Conservation (phyloP, 139 green algal genomes). For the Micractinium sp. region DNA sequence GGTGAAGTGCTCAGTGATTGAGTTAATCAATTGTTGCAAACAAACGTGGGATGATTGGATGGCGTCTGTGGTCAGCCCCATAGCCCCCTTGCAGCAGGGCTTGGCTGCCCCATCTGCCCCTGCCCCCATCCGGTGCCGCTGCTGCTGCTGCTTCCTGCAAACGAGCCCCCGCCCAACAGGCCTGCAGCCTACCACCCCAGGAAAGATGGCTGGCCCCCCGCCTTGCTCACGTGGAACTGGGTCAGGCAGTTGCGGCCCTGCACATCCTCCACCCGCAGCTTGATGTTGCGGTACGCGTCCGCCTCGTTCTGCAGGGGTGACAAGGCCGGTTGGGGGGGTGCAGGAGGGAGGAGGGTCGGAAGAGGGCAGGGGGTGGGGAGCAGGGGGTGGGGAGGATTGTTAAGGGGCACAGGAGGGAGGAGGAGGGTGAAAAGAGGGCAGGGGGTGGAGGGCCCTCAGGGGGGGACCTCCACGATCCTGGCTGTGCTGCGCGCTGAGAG, state of each 20-base stretch:
- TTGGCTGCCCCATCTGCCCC: background rate
- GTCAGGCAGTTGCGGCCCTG: constrained; percentile 96
- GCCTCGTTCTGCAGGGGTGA: constrained; percentile 91
- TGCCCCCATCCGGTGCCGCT: too few relatives aligned
- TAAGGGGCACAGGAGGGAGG: background rate
- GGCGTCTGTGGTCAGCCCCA: background rate
- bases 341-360: background rate
- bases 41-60: background rate
- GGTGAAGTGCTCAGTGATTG: background rate
- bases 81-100: background rate
- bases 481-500: too few relatives aligned
- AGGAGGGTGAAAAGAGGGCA: background rate
- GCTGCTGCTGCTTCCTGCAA: too few relatives aligned
- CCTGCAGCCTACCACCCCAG: too few relatives aligned
- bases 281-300: constrained; percentile 97
- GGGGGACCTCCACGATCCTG: too few relatives aligned
- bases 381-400: too few relatives aligned
- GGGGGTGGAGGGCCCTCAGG: background rate
- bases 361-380: background rate
- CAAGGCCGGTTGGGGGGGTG: background rate
- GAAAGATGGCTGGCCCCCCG: background rate
- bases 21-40: background rate
- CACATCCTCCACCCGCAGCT: constrained; percentile 95
- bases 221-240: constrained; percentile 82
- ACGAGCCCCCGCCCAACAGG: too few relatives aligned